phyloP scores from a whole-genome alignment of 352 stramenopile genomes.

The Pythium utonaiense region DNA sequence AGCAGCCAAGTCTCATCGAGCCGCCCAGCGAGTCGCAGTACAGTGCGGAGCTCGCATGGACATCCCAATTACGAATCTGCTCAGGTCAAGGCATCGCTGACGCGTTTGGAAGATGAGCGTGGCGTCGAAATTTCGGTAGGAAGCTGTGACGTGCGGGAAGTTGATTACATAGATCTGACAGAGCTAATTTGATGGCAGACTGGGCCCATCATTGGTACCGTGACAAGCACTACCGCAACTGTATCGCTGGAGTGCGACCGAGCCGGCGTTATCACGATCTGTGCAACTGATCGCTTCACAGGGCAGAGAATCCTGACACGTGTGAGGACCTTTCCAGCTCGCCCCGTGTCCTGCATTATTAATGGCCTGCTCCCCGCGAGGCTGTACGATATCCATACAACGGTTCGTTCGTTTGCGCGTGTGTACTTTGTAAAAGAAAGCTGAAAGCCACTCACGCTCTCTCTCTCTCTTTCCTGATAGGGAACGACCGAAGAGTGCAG shows the following conservation, averaged over 20 bases:
- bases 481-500: background rate
- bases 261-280: background rate
- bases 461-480: background rate
- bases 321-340: background rate
- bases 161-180: background rate
- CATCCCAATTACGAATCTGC: background rate
- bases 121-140: background rate
- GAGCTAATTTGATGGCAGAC: background rate
- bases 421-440: too few species aligned
- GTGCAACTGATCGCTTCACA: background rate
- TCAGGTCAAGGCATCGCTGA: background rate
- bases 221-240: background rate
- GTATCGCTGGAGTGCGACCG: constrained; percentile 1
- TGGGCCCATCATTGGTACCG: background rate
- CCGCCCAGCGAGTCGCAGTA: constrained; percentile 1
- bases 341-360: background rate
- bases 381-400: background rate
- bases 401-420: too few species aligned
- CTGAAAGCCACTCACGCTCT: background rate
- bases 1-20: constrained; percentile 7
- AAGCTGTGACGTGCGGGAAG: background rate
- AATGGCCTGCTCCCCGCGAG: background rate
- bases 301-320: background rate
- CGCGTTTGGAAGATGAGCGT: background rate
- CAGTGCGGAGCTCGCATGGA: background rate